Evolutionary conservation across 345 rosid genomes (phyloP).

Genomic region (Camelina sativa): DNA sequence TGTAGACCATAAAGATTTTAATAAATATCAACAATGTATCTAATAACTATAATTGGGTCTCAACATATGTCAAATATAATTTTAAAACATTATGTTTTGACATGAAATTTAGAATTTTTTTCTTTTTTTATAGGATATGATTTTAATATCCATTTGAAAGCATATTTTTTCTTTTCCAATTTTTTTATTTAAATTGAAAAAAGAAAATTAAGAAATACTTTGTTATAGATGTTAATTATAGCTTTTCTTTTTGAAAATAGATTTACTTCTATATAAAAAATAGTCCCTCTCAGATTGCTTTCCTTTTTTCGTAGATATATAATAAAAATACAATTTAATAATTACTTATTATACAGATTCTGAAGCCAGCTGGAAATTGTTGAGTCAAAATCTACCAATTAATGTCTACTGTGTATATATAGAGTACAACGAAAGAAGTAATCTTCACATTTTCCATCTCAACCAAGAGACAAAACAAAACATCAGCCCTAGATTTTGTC

Average conservation of each 20-base stretch:
- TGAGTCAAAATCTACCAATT: background rate
- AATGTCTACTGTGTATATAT: background rate
- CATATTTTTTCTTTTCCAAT: too few species aligned
- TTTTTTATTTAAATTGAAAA: too few species aligned
- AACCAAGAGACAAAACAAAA: constrained; percentile 8
- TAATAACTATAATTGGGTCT: background rate
- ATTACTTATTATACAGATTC: background rate
- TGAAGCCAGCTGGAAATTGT: background rate
- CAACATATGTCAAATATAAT: background rate
- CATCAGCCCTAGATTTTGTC: background rate
- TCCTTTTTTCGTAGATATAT: background rate
- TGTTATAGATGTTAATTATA: background rate
- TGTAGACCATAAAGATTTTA: background rate
- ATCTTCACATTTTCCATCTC: background rate
- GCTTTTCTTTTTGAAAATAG: background rate
- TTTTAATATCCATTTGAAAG: too few species aligned
- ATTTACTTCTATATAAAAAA: background rate
- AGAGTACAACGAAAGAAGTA: background rate
- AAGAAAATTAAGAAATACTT: too few species aligned
- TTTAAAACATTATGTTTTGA: background rate
- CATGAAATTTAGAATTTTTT: too few species aligned
- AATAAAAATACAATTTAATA: background rate
- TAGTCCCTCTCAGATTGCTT: background rate
- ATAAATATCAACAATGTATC: background rate
- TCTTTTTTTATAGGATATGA: background rate